Conservation (phyloP, 345 rosid species). For the Psidium guajava region DNA sequence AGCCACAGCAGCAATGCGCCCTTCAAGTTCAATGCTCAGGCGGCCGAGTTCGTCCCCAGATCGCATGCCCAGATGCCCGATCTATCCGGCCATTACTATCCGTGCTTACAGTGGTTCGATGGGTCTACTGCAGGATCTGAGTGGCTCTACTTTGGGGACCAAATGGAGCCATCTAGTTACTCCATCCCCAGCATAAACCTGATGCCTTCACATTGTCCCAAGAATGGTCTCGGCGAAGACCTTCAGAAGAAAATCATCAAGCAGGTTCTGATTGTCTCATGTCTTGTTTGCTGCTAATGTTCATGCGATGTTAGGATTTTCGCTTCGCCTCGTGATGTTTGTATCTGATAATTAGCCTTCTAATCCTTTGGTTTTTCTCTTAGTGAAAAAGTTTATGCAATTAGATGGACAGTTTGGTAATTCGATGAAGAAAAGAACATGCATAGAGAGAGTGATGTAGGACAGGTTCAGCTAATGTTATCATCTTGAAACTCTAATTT, state of each 20-base stretch:
- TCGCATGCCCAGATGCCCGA: slow-evolving; percentile 24
- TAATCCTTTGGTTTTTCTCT: background rate
- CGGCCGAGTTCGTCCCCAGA: slow-evolving; percentile 84
- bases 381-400: background rate
- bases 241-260: slow-evolving; percentile 76
- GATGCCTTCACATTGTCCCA: slow-evolving; percentile 30
- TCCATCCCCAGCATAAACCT: slow-evolving; percentile 35
- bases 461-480: background rate
- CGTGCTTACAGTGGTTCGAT: slow-evolving; percentile 52
- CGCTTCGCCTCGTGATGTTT: background rate
- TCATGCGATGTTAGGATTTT: background rate
- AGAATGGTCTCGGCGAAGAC: slow-evolving; percentile 53
- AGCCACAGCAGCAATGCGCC: background rate
- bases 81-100: slow-evolving; percentile 57
- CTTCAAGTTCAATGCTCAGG: slow-evolving; percentile 92
- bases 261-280: slow-evolving; percentile 36
- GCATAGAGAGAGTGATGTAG: background rate
- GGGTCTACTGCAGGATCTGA: slow-evolving; percentile 37
- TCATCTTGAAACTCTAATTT: background rate
- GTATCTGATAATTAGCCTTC: background rate
- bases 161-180: slow-evolving; percentile 40
- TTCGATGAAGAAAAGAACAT: background rate
- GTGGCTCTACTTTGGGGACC: slow-evolving; percentile 73
- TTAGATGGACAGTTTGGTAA: background rate
- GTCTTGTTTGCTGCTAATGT: background rate